Evolutionary conservation across 345 rosid species (phyloP).

Genomic region (Aquilaria yunnanensis): DNA sequence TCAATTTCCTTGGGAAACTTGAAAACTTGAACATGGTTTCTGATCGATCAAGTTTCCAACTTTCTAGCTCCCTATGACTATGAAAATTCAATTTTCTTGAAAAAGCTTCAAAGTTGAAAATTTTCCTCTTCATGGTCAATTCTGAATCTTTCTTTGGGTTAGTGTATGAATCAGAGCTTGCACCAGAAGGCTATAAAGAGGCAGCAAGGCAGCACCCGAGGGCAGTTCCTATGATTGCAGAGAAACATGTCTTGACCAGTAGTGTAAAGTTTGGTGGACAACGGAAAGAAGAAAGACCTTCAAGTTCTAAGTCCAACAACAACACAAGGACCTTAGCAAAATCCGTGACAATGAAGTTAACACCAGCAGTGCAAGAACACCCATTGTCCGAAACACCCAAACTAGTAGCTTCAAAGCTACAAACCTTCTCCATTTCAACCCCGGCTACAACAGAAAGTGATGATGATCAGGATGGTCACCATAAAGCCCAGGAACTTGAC

Average conservation of each 20-base stretch:
- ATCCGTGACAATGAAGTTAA: slow-evolving; percentile 20
- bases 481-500: not conserved
- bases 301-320: not conserved
- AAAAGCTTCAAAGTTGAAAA: too few relatives aligned
- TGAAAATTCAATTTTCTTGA: too few relatives aligned
- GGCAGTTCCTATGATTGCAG: slow-evolving; percentile 22
- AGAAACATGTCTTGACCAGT: slow-evolving; percentile 26
- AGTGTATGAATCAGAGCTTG: slow-evolving; percentile 61
- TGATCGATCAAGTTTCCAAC: too few relatives aligned
- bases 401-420: too few relatives aligned
- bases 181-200: slow-evolving; percentile 34
- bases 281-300: slow-evolving; percentile 5
- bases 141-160: slow-evolving; percentile 4
- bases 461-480: not conserved
- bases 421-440: slow-evolving; percentile 11
- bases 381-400: too few relatives aligned
- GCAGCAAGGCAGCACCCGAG: slow-evolving; percentile 37
- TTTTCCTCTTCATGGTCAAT: too few relatives aligned
- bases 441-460: slow-evolving; percentile 14
- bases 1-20: too few relatives aligned
- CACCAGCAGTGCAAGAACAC: slow-evolving; percentile 19
- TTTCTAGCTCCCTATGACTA: too few relatives aligned
- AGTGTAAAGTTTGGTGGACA: not conserved
- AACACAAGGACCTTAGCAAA: slow-evolving; percentile 17
- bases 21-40: too few relatives aligned